phyloP scores from a whole-genome alignment of 257 asterid genomes.

The Coffea canephora region DNA sequence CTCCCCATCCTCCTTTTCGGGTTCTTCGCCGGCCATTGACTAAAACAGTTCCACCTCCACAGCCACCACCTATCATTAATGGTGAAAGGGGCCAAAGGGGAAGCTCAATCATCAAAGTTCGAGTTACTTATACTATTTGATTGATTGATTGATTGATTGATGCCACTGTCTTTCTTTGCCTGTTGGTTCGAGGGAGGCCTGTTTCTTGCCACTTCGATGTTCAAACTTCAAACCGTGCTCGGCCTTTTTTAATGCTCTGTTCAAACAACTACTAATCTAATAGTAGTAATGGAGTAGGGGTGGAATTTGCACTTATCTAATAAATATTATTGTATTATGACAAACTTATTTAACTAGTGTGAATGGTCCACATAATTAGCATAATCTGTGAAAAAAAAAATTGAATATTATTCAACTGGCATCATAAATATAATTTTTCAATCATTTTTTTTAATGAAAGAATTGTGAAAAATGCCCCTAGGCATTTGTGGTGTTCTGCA shows the following conservation, averaged over 20 bases:
- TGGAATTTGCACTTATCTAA: background rate
- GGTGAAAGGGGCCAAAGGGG: constrained; percentile 45
- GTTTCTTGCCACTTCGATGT: constrained; percentile 28
- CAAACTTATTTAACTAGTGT: no score
- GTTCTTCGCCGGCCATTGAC: constrained; percentile 55
- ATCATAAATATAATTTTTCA: no score
- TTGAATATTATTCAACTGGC: no score
- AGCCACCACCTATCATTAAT: constrained; percentile 48
- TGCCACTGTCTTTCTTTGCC: background rate
- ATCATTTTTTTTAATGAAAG: no score
- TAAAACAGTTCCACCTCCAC: constrained; percentile 22
- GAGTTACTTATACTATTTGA: constrained; percentile 40
- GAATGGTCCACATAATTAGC: no score
- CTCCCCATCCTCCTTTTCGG: constrained; percentile 58
- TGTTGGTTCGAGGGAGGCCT: constrained; percentile 11
- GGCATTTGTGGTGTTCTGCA: no score
- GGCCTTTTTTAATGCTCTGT: background rate
- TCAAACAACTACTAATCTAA: background rate
- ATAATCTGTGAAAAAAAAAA: no score
- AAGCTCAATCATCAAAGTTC: constrained; percentile 38
- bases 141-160: background rate
- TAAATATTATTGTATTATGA: no score
- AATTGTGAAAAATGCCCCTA: no score
- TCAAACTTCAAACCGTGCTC: constrained; percentile 25
- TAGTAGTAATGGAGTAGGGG: background rate